A percentile compares a stretch with the other conserved stretches of the same genome.
Evolutionary conservation across 768 basidiomycete species (phyloP).

Genomic region (Lanmaoa pseudosensibilis): DNA sequence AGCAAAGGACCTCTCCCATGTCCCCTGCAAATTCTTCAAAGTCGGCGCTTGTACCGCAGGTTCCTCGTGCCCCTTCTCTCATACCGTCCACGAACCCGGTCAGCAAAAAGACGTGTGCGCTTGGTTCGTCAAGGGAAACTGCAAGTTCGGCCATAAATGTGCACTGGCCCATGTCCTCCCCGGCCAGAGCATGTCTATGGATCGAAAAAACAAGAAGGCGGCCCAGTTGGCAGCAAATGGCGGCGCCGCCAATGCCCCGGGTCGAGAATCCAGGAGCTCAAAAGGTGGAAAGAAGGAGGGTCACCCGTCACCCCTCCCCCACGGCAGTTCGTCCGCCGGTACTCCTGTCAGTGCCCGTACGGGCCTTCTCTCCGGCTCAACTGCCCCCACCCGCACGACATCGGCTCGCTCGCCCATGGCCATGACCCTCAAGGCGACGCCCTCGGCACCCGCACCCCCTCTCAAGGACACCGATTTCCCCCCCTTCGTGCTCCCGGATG

Average conservation of each 20-base stretch:
- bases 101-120: conserved; percentile 79
- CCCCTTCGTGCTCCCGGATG: conserved; percentile 66
- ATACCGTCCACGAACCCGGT: conserved; percentile 68
- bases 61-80: conserved; percentile 94
- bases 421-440: conserved; percentile 69
- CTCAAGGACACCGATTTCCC: conserved; percentile 75
- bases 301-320: conserved; percentile 22
- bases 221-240: conserved; percentile 66
- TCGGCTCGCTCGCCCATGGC: conserved; percentile 60
- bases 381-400: conserved; percentile 60
- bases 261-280: conserved; percentile 33
- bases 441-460: conserved; percentile 77
- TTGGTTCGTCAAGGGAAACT: conserved; percentile 94
- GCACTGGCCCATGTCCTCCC: conserved; percentile 93
- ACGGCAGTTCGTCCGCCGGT: conserved; percentile 10
- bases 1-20: conserved; percentile 92
- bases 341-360: conserved; percentile 15
- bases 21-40: conserved; percentile 97
- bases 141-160: conserved; percentile 79
- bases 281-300: conserved; percentile 41
- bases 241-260: conserved; percentile 35
- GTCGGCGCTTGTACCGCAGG: conserved; percentile 94
- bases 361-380: conserved; percentile 51
- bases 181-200: conserved; percentile 93
- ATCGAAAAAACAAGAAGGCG: conserved; percentile 95